Percentiles rank a stretch among this genome's conserved stretches.
These are phyloP conservation scores for Niebla homalea DNA, from an alignment of 495 filamentous ascomycete species.

Conservation along the genomic window DNA sequence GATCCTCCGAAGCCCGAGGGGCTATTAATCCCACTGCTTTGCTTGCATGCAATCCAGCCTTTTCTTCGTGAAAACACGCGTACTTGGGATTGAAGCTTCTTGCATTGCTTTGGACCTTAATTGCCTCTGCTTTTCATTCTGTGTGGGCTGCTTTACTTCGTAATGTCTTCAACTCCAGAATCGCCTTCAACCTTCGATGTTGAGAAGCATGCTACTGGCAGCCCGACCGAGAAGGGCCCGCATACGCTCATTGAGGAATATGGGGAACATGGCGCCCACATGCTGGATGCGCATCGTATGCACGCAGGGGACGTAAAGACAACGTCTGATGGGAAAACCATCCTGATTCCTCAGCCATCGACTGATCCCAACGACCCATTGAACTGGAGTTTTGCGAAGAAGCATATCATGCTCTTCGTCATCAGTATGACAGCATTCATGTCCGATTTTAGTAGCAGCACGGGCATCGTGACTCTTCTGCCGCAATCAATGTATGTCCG, in stretches of 20 bases:
- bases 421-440: constrained; percentile 41
- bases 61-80: too few species aligned
- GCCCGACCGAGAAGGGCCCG: background rate
- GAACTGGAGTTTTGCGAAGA: constrained; percentile 42
- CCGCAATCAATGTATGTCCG: constrained; percentile 33
- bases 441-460: constrained; percentile 43
- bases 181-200: background rate
- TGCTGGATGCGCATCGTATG: constrained; percentile 3
- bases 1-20: too few species aligned
- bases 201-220: background rate
- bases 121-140: background rate
- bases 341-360: constrained; percentile 43
- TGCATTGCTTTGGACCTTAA: too few species aligned
- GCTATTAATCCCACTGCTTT: too few species aligned
- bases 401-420: constrained; percentile 40
- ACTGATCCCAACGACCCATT: constrained; percentile 44
- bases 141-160: background rate
- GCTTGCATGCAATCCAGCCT: too few species aligned
- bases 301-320: background rate
- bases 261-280: background rate
- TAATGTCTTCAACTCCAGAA: background rate
- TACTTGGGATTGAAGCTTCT: too few species aligned
- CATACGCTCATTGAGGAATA: background rate
- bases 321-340: constrained; percentile 2
- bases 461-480: constrained; percentile 39